Conservation (phyloP, 768 basidiomycete species). For the Lentinus brumalis region DNA sequence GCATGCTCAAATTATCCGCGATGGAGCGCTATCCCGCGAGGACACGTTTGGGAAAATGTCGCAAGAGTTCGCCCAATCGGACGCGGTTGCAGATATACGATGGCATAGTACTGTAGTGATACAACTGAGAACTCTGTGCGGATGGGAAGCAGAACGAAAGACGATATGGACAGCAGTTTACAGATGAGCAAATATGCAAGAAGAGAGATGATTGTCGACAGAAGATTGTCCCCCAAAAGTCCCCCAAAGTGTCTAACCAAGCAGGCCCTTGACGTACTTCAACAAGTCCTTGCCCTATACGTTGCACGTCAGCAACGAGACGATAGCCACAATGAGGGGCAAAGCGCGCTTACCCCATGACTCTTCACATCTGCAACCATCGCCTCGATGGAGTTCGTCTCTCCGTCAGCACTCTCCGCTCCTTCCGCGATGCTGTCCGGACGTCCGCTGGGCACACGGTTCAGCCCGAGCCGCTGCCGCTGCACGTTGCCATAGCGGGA, state of each 20-base stretch:
- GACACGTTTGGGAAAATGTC: too few relatives aligned
- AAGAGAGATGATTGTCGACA: not conserved
- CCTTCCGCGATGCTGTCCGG: conserved; percentile 5
- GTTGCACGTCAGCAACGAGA: conserved; percentile 12
- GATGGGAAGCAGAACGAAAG: too few relatives aligned
- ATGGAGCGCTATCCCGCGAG: too few relatives aligned
- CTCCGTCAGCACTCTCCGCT: conserved; percentile 17
- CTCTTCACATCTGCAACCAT: conserved; percentile 81
- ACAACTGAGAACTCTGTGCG: too few relatives aligned
- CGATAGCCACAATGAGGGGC: not conserved
- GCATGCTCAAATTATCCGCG: too few relatives aligned
- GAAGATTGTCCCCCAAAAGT: conserved; percentile 19
- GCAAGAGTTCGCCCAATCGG: too few relatives aligned
- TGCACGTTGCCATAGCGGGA: conserved; percentile 66
- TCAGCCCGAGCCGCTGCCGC: conserved; percentile 42
- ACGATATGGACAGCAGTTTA: too few relatives aligned
- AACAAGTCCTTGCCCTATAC: conserved; percentile 68
- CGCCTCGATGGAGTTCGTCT: conserved; percentile 40
- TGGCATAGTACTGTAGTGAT: too few relatives aligned
- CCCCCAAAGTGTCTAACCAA: conserved; percentile 42
- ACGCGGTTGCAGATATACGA: too few relatives aligned
- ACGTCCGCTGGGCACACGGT: conserved; percentile 34
- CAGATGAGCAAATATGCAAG: not conserved
- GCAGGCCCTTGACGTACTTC: conserved; percentile 67
- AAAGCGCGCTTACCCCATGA: conserved; percentile 59